phyloP scores from a whole-genome alignment of 257 asterid species.

The Paraleonurus japonicus region DNA sequence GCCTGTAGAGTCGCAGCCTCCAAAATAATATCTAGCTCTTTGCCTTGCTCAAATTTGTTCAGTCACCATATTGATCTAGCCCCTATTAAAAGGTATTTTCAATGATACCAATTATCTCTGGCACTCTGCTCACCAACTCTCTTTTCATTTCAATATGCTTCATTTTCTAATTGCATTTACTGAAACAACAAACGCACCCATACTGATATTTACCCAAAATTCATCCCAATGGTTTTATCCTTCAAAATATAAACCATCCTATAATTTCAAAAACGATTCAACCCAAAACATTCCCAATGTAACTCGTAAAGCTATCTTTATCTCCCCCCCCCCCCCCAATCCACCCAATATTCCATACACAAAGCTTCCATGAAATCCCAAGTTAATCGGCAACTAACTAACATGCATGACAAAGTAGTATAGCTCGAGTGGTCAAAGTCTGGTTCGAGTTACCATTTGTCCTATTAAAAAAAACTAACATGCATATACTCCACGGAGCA shows the following conservation, averaged over 20 bases:
- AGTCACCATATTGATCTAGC: neutral
- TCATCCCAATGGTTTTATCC: neutral
- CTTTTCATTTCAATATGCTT: neutral
- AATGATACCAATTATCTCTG: neutral
- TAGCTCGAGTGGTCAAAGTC: too few species aligned
- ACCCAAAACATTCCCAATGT: neutral
- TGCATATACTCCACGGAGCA: neutral
- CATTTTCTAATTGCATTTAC: neutral
- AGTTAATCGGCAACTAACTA: neutral
- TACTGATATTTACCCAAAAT: neutral
- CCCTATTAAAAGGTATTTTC: neutral
- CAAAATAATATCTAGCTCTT: neutral
- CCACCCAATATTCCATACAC: neutral
- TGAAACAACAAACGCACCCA: neutral
- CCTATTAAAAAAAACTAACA: too few species aligned
- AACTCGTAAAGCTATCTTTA: neutral
- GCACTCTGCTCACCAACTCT: neutral
- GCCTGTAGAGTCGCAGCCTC: neutral
- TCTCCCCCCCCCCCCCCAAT: neutral
- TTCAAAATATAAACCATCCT: neutral
- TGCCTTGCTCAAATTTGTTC: conserved; percentile 9
- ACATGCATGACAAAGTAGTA: too few species aligned
- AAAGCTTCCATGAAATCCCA: neutral
- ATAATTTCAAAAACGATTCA: too few species aligned
- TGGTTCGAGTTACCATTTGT: too few species aligned